Evolutionary conservation across 495 filamentous ascomycete species (phyloP).

Genomic region (Hypoxylon lenormandii): DNA sequence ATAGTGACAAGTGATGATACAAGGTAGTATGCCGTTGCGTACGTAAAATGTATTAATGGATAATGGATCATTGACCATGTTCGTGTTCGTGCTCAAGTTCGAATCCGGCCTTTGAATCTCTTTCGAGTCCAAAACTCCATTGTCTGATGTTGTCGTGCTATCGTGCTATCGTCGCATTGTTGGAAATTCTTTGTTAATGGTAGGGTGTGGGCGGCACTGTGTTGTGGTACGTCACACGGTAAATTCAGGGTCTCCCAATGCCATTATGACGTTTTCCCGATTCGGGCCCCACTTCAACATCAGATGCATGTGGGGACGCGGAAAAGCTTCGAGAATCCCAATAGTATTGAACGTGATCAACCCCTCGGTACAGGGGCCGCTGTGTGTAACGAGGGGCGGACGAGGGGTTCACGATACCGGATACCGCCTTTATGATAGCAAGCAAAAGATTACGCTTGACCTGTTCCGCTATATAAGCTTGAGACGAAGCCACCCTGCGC

Average conservation of each 20-base stretch:
- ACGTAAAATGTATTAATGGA: conserved; percentile 30
- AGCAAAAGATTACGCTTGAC: not conserved
- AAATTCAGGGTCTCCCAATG: conserved; percentile 32
- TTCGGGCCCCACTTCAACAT: conserved; percentile 39
- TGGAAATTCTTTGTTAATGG: not conserved
- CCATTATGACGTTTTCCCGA: conserved; percentile 50
- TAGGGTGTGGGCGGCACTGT: conserved; percentile 34
- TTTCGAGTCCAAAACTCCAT: conserved; percentile 24
- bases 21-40: conserved; percentile 32
- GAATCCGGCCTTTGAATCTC: conserved; percentile 29
- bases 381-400: conserved; percentile 4
- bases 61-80: conserved; percentile 8
- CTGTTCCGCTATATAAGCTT: conserved; percentile 1
- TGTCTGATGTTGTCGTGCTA: conserved; percentile 10
- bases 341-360: conserved; percentile 45
- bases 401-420: conserved; percentile 40
- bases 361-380: conserved; percentile 43
- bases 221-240: conserved; percentile 46
- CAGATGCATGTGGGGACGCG: conserved; percentile 47
- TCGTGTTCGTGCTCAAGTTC: conserved; percentile 16
- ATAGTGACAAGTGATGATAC: conserved; percentile 27
- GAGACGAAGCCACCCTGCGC: conserved; percentile 10
- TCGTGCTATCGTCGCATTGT: not conserved
- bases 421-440: conserved; percentile 9
- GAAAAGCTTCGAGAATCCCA: conserved; percentile 47